A percentile compares a stretch with the other conserved stretches of the same genome.
Evolutionary conservation across 1,284 basidiomycete genomes (phyloP).

Genomic region (Ganoderma meredithae): DNA sequence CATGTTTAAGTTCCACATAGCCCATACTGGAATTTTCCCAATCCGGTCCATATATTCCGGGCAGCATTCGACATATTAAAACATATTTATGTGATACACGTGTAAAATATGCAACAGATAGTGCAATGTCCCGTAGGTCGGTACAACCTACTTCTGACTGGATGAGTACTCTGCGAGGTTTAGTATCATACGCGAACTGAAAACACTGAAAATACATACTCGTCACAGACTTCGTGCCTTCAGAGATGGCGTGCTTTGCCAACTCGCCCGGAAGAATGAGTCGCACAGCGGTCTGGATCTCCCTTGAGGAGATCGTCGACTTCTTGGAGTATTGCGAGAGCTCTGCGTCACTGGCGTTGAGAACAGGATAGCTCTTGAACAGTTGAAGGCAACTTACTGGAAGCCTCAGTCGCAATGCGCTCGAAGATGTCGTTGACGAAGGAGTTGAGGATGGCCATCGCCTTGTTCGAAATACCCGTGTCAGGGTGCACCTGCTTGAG

Average conservation of each 20-base stretch:
- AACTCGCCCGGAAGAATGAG: constrained; percentile 79
- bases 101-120: constrained; percentile 30
- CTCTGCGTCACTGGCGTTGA: constrained; percentile 44
- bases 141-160: constrained; percentile 34
- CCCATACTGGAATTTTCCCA: neutral
- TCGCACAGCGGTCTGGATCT: constrained; percentile 79
- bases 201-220: constrained; percentile 33
- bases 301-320: constrained; percentile 78
- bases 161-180: constrained; percentile 41
- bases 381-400: constrained; percentile 51
- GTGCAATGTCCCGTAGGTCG: constrained; percentile 14
- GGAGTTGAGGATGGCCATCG: constrained; percentile 79
- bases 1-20: neutral
- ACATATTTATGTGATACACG: constrained; percentile 31
- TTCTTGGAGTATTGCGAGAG: constrained; percentile 80
- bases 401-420: constrained; percentile 75
- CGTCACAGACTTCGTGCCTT: constrained; percentile 71
- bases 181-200: neutral
- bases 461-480: constrained; percentile 82
- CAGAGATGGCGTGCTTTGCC: constrained; percentile 86
- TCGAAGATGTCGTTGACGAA: constrained; percentile 79
- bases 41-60: constrained; percentile 21
- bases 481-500: constrained; percentile 80
- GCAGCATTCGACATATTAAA: constrained; percentile 28
- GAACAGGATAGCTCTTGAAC: neutral